A percentile compares a stretch with the other conserved stretches of the same genome.
phyloP scores from a whole-genome alignment of 169 alveolate genomes.

The Theileria parva region DNA sequence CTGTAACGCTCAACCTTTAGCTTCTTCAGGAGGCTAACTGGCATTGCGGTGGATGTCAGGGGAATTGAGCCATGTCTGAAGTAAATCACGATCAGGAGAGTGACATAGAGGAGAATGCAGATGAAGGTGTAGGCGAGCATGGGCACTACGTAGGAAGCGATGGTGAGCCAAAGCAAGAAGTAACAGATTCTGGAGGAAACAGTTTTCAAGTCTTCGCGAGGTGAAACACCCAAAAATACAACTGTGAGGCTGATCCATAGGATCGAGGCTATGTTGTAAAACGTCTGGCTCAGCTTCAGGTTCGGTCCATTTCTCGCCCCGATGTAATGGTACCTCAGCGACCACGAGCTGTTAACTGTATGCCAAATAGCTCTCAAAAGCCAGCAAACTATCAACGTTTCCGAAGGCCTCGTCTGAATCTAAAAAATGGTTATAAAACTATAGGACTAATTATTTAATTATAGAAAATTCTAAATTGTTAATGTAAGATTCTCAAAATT shows the following conservation, averaged over 20 bases:
- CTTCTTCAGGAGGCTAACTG: constrained; percentile 44
- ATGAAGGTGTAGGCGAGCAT: constrained; percentile 37
- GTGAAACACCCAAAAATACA: constrained; percentile 17
- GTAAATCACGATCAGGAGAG: constrained; percentile 16
- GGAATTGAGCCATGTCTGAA: constrained; percentile 29
- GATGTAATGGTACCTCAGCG: constrained; percentile 19
- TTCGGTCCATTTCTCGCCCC: background rate
- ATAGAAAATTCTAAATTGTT: constrained; percentile 12
- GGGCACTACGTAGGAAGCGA: constrained; percentile 51
- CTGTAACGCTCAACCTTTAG: constrained; percentile 61
- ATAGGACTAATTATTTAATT: background rate
- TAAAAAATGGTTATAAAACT: constrained; percentile 2
- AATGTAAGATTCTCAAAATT: no score
- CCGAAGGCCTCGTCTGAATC: constrained; percentile 28
- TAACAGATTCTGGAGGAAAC: constrained; percentile 39
- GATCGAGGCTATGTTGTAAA: constrained; percentile 17
- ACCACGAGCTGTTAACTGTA: constrained; percentile 36
- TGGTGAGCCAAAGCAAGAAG: constrained; percentile 46
- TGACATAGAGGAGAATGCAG: constrained; percentile 20
- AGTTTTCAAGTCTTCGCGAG: constrained; percentile 26
- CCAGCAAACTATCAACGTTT: constrained; percentile 48
- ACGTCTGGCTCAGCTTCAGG: constrained; percentile 4
- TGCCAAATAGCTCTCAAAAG: constrained; percentile 30
- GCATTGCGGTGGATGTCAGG: constrained; percentile 38
- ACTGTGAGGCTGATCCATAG: constrained; percentile 49